Evolutionary conservation across 495 filamentous ascomycete genomes (phyloP), one percentile per base, ranked within the genome.

Genomic region (Pseudomonodictys pantanalensis): DNA sequence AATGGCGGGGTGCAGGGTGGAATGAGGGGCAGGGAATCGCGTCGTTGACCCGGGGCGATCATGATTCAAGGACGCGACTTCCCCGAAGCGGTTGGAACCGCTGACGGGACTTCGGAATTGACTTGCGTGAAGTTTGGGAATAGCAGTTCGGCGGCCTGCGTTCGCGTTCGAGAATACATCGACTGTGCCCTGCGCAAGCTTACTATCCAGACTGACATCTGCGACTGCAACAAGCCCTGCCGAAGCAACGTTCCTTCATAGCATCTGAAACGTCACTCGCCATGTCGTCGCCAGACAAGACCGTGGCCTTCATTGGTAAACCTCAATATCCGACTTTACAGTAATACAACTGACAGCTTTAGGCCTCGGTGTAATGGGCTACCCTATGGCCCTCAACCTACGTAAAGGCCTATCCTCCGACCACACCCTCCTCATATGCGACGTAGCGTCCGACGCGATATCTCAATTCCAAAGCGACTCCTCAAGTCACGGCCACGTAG

Each of bases 301-400:
- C 62, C 1, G 47, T 65, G 11, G 62, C 62, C 33, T 65, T 65
- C 35, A 57, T 65, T 12, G 62, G 62, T 65, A 57, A 11, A 17
- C 46, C 1, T 25, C 9, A 12, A n/a, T 26, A 6, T 5, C 30
- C 11, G 11, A 24, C 7, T 30, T 11, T 56, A 9, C 2, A 35
- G 32, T 2, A 25, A 45, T 11, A 9, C 24, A 17, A 2, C 17
- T 15, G 45, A 44, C 53, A 26, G 49, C 11, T 23, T 1, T 28
- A 68, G 66, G 66, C 46, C 62, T 68, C 26, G 66, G 66, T 2
- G 66, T 68, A 23, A 68, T 68, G 66, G 66, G 66, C 23, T 68
- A 68, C 32, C 61, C 55, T 20, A 68, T 68, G 66, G 66, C 66
- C 11, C 42, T 66, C 17, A 68, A 68, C 43, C 53, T 68, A 1